A percentile compares a stretch with the other conserved stretches of the same genome.
phyloP scores from a whole-genome alignment of 2,329 filamentous ascomycete species.

The Cercospora citrullina region DNA sequence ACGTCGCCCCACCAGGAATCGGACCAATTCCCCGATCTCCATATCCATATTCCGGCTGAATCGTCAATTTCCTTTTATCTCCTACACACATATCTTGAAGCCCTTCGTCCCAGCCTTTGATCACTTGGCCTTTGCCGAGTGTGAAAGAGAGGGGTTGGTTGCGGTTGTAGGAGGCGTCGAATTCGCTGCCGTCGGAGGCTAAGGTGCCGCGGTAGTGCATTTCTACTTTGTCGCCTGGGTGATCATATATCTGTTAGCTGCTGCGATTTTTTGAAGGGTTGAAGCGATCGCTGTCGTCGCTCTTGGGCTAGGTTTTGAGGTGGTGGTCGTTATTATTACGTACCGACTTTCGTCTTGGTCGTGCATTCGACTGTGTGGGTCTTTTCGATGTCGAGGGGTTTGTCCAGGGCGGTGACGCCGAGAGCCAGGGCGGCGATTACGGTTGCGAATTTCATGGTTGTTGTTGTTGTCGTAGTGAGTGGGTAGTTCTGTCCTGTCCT shows the following conservation, averaged over 20 bases:
- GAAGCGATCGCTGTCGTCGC: too few species aligned
- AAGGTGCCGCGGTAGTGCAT: conserved; percentile 91
- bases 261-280: too few species aligned
- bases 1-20: conserved; percentile 79
- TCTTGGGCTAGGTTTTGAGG: too few species aligned
- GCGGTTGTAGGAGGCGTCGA: conserved; percentile 67
- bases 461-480: not conserved
- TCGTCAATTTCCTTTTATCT: conserved; percentile 88
- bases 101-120: conserved; percentile 94
- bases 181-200: conserved; percentile 60
- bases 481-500: not conserved
- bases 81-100: conserved; percentile 94
- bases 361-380: conserved; percentile 70
- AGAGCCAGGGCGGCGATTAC: conserved; percentile 52
- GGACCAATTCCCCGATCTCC: conserved; percentile 76
- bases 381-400: conserved; percentile 73
- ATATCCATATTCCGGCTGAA: conserved; percentile 80
- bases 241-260: too few species aligned
- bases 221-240: conserved; percentile 69
- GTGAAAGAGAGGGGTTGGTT: conserved; percentile 71
- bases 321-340: too few species aligned
- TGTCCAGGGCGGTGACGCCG: conserved; percentile 45
- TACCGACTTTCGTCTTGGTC: conserved; percentile 52
- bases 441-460: conserved; percentile 47
- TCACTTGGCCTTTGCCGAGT: conserved; percentile 81